Evolutionary conservation across 2,329 filamentous ascomycete species (phyloP).

Genomic region (Penicillium freii): DNA sequence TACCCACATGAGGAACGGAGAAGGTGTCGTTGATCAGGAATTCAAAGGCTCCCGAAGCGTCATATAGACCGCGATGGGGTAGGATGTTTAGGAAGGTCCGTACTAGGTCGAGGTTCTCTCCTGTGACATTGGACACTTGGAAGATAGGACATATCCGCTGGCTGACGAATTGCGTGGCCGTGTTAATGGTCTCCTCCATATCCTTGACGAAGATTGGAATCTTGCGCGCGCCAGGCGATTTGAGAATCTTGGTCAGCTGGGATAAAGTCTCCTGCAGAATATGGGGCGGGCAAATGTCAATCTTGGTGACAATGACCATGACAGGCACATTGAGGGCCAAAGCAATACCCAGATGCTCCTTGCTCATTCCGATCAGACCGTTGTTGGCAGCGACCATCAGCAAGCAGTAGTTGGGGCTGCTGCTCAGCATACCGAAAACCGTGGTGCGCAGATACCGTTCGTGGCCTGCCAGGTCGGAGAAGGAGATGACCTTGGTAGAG

Average conservation of each 20-base stretch:
- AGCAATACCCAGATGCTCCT: slow-evolving; percentile 94
- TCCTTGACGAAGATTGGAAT: slow-evolving; percentile 95
- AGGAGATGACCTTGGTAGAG: slow-evolving; percentile 92
- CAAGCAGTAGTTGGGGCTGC: slow-evolving; percentile 94
- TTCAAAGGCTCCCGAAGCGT: slow-evolving; percentile 82
- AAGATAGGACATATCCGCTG: slow-evolving; percentile 96
- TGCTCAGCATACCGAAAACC: slow-evolving; percentile 90
- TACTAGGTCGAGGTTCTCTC: slow-evolving; percentile 83
- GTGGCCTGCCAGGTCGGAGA: slow-evolving; percentile 92
- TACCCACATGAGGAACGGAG: slow-evolving; percentile 94
- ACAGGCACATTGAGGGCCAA: slow-evolving; percentile 93
- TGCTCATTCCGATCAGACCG: slow-evolving; percentile 94
- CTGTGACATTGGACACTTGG: slow-evolving; percentile 96
- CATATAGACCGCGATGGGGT: slow-evolving; percentile 90
- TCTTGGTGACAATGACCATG: slow-evolving; percentile 97
- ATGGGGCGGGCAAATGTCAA: slow-evolving; percentile 94
- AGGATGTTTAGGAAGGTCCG: slow-evolving; percentile 92
- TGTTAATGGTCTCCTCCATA: slow-evolving; percentile 88
- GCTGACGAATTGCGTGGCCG: slow-evolving; percentile 91
- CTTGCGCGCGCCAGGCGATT: slow-evolving; percentile 88
- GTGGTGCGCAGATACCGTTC: slow-evolving; percentile 94
- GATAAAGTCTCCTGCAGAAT: slow-evolving; percentile 91
- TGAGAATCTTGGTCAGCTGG: slow-evolving; percentile 88
- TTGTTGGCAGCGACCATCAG: slow-evolving; percentile 99
- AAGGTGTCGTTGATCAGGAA: slow-evolving; percentile 98